These are phyloP conservation scores for Russula foetens DNA, from an alignment of 768 basidiomycete species.

Conservation along the genomic window DNA sequence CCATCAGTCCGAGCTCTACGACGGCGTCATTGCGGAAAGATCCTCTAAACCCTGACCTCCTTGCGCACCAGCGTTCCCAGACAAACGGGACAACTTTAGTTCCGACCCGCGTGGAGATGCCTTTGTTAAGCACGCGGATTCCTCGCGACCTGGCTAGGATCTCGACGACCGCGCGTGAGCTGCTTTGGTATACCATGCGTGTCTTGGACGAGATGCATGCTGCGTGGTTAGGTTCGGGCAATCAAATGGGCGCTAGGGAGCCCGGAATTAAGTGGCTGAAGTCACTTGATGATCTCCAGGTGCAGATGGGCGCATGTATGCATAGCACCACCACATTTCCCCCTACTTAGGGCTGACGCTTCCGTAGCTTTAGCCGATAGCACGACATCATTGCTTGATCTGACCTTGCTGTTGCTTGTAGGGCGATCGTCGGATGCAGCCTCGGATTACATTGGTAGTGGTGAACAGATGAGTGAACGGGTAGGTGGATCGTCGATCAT, in stretches of 20 bases:
- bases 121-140: slow-evolving; percentile 47
- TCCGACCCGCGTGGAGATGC: slow-evolving; percentile 44
- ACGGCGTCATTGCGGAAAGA: slow-evolving; percentile 39
- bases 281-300: slow-evolving; percentile 45
- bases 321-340: slow-evolving; percentile 31
- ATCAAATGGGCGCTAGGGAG: slow-evolving; percentile 56
- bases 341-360: neutral
- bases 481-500: slow-evolving; percentile 33
- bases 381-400: slow-evolving; percentile 57
- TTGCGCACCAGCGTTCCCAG: slow-evolving; percentile 36
- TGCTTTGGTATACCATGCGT: slow-evolving; percentile 64
- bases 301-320: slow-evolving; percentile 56
- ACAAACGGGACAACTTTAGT: slow-evolving; percentile 27
- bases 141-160: slow-evolving; percentile 62
- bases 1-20: slow-evolving; percentile 27
- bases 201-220: slow-evolving; percentile 64
- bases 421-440: slow-evolving; percentile 67
- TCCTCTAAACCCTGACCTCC: slow-evolving; percentile 38
- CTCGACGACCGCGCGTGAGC: slow-evolving; percentile 61
- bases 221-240: slow-evolving; percentile 67
- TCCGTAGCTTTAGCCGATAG: slow-evolving; percentile 35
- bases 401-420: slow-evolving; percentile 62
- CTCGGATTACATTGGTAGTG: slow-evolving; percentile 65
- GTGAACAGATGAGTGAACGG: slow-evolving; percentile 75
- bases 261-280: slow-evolving; percentile 68